Percentiles rank a stretch among this genome's conserved stretches.
These are phyloP conservation scores for Leavenworthia alabamica DNA, from an alignment of 345 rosid species.

Conservation along the genomic window DNA sequence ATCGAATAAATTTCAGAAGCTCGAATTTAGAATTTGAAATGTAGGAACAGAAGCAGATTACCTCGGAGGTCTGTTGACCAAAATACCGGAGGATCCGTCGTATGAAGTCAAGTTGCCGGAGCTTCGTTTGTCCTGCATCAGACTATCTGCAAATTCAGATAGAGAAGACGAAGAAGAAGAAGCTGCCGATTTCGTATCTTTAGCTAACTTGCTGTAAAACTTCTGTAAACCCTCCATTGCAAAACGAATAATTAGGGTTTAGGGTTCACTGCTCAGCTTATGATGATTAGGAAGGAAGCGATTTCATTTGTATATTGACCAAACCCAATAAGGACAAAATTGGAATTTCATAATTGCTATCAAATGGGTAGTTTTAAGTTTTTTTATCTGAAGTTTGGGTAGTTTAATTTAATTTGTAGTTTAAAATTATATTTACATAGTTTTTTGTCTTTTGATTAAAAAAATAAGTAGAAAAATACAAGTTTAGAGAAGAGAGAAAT, in stretches of 20 bases:
- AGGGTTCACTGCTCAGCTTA: not conserved
- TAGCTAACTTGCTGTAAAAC: slow-evolving; percentile 27
- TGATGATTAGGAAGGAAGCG: too few relatives aligned
- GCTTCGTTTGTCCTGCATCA: slow-evolving; percentile 23
- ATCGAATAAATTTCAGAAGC: not conserved
- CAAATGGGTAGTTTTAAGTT: too few relatives aligned
- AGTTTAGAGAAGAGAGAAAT: too few relatives aligned
- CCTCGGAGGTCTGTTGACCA: slow-evolving; percentile 49
- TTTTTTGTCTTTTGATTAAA: too few relatives aligned
- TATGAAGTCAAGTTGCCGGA: slow-evolving; percentile 32
- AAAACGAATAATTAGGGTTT: too few relatives aligned
- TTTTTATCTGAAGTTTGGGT: too few relatives aligned
- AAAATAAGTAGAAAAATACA: too few relatives aligned
- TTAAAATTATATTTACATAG: too few relatives aligned
- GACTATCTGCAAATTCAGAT: slow-evolving; percentile 27
- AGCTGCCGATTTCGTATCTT: slow-evolving; percentile 33
- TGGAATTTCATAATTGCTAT: too few relatives aligned
- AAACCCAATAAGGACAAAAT: too few relatives aligned
- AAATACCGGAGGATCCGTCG: slow-evolving; percentile 35
- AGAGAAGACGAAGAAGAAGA: slow-evolving; percentile 38
- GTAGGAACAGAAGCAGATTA: not conserved
- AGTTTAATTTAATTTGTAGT: too few relatives aligned
- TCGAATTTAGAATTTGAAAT: not conserved
- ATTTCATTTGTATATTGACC: too few relatives aligned
- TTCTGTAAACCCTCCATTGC: slow-evolving; percentile 54